Percentiles rank a stretch among this genome's conserved stretches.
These are phyloP conservation scores for Colletotrichum sp. DNA, from an alignment of 2,329 filamentous ascomycete species.

Conservation along the genomic window DNA sequence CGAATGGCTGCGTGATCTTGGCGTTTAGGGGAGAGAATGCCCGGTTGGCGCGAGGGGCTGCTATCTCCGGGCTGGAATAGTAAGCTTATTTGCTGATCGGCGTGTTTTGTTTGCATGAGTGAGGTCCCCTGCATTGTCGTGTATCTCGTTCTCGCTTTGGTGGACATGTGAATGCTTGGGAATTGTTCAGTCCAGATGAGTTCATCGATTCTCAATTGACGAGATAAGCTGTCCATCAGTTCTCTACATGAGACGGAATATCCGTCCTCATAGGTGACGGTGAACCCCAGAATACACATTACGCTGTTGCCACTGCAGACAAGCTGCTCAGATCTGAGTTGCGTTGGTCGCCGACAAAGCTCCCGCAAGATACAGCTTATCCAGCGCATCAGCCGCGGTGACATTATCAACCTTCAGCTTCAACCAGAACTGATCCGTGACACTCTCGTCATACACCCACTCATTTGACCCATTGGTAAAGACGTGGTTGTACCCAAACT, in stretches of 20 bases:
- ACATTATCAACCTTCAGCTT: slow-evolving; percentile 33
- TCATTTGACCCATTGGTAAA: slow-evolving; percentile 42
- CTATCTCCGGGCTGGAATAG: background rate
- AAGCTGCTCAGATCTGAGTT: background rate
- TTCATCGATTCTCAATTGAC: background rate
- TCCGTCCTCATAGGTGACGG: background rate
- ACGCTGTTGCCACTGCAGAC: accelerated
- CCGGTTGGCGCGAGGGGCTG: background rate
- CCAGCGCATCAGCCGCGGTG: slow-evolving; percentile 32
- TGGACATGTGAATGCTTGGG: background rate
- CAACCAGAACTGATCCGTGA: slow-evolving; percentile 45
- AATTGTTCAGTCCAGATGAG: background rate
- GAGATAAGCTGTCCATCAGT: background rate
- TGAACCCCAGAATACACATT: background rate
- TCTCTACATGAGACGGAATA: background rate
- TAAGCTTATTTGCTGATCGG: background rate
- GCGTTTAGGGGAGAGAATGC: background rate
- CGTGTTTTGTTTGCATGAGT: background rate
- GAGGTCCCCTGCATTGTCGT: background rate
- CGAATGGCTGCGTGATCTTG: background rate
- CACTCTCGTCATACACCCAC: slow-evolving; percentile 42
- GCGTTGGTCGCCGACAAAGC: slow-evolving; percentile 10
- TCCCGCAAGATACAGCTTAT: slow-evolving; percentile 30
- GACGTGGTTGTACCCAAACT: slow-evolving; percentile 45
- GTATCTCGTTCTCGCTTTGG: background rate